Percentiles rank a stretch among this genome's conserved stretches.
These are phyloP conservation scores for Ceratobasidium sp. DNA, from an alignment of 1,284 basidiomycete species.

Conservation along the genomic window DNA sequence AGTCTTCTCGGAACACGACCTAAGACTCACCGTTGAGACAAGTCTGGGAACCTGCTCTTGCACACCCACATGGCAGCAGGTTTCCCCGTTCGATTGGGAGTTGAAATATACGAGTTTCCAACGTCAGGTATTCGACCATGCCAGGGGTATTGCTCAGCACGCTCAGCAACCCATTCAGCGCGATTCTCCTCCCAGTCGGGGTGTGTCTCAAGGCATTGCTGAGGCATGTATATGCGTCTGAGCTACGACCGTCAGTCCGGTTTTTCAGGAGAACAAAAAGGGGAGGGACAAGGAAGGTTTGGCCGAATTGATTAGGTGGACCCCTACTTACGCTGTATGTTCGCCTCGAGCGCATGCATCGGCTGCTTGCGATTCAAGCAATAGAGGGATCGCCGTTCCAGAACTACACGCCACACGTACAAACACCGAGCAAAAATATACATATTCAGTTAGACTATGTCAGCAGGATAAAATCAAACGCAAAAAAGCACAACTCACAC, in stretches of 20 bases:
- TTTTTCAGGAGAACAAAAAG: background rate
- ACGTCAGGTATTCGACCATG: slow-evolving; percentile 35
- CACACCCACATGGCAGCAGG: slow-evolving; percentile 30
- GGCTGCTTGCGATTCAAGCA: slow-evolving; percentile 33
- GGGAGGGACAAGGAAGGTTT: background rate
- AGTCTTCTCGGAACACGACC: background rate
- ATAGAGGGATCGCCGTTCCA: slow-evolving; percentile 32
- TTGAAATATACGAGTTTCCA: slow-evolving; percentile 23
- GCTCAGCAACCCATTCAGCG: slow-evolving; percentile 32
- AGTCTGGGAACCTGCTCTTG: slow-evolving; percentile 24
- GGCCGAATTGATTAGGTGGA: background rate
- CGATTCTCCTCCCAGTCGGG: slow-evolving; percentile 35
- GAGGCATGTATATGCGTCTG: slow-evolving; percentile 38
- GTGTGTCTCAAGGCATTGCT: slow-evolving; percentile 31
- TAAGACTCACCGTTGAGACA: slow-evolving; percentile 25
- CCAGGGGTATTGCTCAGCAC: slow-evolving; percentile 22
- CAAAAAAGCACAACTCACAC: slow-evolving; percentile 26
- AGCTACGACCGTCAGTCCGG: slow-evolving; percentile 35
- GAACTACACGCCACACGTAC: slow-evolving; percentile 6
- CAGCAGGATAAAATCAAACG: slow-evolving; percentile 16
- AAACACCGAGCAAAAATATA: slow-evolving; percentile 2
- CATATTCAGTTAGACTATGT: slow-evolving; percentile 31
- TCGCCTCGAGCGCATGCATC: slow-evolving; percentile 33
- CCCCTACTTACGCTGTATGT: slow-evolving; percentile 33
- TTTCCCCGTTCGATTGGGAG: slow-evolving; percentile 26